Evolutionary conservation across 192 early-diverging fungal genomes (phyloP), one percentile per base, ranked within the genome.

Genomic region (Umbelopsis vinacea): DNA sequence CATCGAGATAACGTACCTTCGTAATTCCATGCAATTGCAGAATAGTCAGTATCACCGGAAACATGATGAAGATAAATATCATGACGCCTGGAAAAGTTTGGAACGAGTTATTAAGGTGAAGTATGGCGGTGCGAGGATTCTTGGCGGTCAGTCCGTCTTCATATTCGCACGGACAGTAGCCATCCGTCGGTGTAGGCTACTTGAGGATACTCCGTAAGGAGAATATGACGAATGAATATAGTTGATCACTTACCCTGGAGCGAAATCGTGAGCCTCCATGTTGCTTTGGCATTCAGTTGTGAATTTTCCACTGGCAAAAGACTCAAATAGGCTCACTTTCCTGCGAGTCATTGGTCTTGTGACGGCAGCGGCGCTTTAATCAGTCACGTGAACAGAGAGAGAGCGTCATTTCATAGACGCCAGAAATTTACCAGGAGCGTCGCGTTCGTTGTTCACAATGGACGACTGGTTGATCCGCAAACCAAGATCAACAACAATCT

Each of bases 211-310:
- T 12, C 40, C 40, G 11, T 12, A 43, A 43, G 8, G 40, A 43
- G 2, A 6, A 43, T 43, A 12, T 43, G 11, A 43, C 40, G 29
- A 43, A 43, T 43, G 6, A 6, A 6, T 43, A 54, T 24, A 29
- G 4, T 8, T 54, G 2, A 54, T 54, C 21, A 54, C 57, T 37
- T 63, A 63, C 57, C 57, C 57, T 63, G 29, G 24, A 26, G 57
- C 29, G 15, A 63, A 63, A 22, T 63, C 57, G 57, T 63, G 57
- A 26, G 57, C 57, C 33, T 63, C 57, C 57, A 63, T 63, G 57
- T 63, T 37, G 57, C 23, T 35, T 19, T 37, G 26, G 57, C 57
- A 63, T 63, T 37, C 57, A 63, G 57, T n/a, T 37, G 57, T 63
- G 19, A 19, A 63, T 63, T 60, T 26, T 29, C 57, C 8, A 22